Evolutionary conservation across 306 rosid genomes (phyloP), one percentile per base, ranked within the genome.

Genomic region (Delonix regia): DNA sequence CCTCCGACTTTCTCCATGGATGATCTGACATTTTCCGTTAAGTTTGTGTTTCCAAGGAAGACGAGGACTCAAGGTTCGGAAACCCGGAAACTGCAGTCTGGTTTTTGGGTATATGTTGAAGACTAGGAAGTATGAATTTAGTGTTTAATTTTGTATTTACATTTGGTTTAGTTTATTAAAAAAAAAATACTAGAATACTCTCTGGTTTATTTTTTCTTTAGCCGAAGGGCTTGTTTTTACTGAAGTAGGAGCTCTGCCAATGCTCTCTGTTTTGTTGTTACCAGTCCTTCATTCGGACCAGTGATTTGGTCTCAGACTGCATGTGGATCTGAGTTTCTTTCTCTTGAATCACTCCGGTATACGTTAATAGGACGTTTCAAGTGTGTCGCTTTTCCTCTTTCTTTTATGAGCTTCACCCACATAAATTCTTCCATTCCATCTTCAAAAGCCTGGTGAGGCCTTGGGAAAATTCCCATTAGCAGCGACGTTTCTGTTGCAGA

Each of bases 301-400:
- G 73, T 45, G 56, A 18, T 64, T 63, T 62, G 55, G 22, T 69
- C 73, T 67, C 45, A 36, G 19, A 62, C 47, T 85, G 72, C 53
- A 51, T 68, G 33, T 72, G 78, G 91, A 86, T 85, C 88, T 80
- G 77, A 45, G 76, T 77, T 87, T 75, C 36, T 39, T 7, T 49
- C 15, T 8, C 45, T 10, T 22, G 42, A 24, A n/a, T 38, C 22
- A 22, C 41, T 59, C 77, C 12, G 33, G 27, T 76, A 57, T 24
- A 33, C 45, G 27, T 44, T 47, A 33, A 21, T 47, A 10, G 13
- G 27, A 51, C 1, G 14, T 74, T 45, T 60, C 36, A 51, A 34
- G 33, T 60, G 47, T 76, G 30, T 33, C 69, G 72, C 9, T 53
- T 30, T 4, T 67, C 22, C 36, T 59, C 63, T 27, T 9, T 44